Evolutionary conservation across 257 asterid genomes (phyloP).

Genomic region (Linderniella brevidens): DNA sequence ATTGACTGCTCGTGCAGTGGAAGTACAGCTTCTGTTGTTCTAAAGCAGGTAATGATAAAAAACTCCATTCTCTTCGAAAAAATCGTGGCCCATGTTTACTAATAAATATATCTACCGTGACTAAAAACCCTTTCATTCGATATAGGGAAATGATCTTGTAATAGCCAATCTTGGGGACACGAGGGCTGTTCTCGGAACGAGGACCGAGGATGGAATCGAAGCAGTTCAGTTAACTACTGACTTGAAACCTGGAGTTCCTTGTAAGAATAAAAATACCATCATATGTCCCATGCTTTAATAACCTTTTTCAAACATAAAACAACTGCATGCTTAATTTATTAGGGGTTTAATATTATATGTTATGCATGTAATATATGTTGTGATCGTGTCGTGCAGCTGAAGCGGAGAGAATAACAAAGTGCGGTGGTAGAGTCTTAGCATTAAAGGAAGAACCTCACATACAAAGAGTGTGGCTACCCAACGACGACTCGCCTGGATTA

Average conservation of each 20-base stretch:
- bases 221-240: conserved; percentile 65
- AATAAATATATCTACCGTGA: too few species aligned
- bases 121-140: too few species aligned
- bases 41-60: conserved; percentile 43
- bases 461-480: conserved; percentile 65
- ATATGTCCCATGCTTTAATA: too few species aligned
- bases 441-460: conserved; percentile 53
- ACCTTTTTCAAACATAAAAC: too few species aligned
- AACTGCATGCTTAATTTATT: too few species aligned
- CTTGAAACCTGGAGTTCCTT: conserved; percentile 53
- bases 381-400: conserved; percentile 37
- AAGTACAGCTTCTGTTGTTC: conserved; percentile 44
- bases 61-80: not conserved
- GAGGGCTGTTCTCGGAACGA: conserved; percentile 57
- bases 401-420: conserved; percentile 61
- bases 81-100: too few species aligned
- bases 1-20: conserved; percentile 66
- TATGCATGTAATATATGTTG: too few species aligned
- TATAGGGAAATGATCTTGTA: conserved; percentile 48
- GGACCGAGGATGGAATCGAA: conserved; percentile 25
- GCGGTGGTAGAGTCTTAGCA: conserved; percentile 59
- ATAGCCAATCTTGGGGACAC: conserved; percentile 86
- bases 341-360: too few species aligned
- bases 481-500: conserved; percentile 61
- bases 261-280: conserved; percentile 21